Conservation (phyloP, 2,329 filamentous ascomycete species). For the Pseudogymnoascus sp. region DNA sequence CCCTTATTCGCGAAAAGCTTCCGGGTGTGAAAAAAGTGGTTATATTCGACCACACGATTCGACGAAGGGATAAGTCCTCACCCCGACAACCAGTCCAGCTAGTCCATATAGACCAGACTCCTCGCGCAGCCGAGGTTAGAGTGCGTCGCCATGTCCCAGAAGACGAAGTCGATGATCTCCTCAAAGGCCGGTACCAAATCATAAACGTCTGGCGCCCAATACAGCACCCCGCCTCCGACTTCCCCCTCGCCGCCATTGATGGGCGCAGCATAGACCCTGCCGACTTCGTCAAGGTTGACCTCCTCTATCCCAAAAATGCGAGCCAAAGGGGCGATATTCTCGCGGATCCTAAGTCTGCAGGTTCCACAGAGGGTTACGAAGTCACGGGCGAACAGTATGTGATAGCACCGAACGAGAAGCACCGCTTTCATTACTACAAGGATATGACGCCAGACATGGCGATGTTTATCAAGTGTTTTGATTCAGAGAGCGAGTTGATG, state of each 20-base stretch:
- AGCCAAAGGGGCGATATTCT: conserved; percentile 69
- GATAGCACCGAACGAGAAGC: conserved; percentile 48
- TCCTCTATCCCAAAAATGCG: conserved; percentile 61
- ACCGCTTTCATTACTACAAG: conserved; percentile 68
- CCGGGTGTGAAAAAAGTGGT: conserved; percentile 58
- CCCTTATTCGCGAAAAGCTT: conserved; percentile 56
- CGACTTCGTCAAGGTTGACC: conserved; percentile 65
- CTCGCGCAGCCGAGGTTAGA: conserved; percentile 55
- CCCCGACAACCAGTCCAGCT: conserved; percentile 58
- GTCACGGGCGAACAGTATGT: conserved; percentile 55
- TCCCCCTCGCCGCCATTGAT: conserved; percentile 52
- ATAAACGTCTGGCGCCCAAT: conserved; percentile 69
- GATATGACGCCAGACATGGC: conserved; percentile 57
- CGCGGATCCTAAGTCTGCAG: conserved; percentile 40
- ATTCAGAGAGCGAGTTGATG: conserved; percentile 46
- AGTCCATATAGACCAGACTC: conserved; percentile 77
- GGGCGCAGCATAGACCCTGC: conserved; percentile 46
- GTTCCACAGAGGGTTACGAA: conserved; percentile 53
- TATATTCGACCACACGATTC: conserved; percentile 81
- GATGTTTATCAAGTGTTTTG: conserved; percentile 72
- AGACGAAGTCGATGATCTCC: conserved; percentile 57
- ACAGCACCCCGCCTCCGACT: conserved; percentile 46
- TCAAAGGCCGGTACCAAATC: conserved; percentile 64
- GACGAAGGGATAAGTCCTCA: conserved; percentile 50
- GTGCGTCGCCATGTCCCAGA: conserved; percentile 55